Evolutionary conservation across 1,284 basidiomycete species (phyloP).

Genomic region (Sanghuangporus sanghuang): DNA sequence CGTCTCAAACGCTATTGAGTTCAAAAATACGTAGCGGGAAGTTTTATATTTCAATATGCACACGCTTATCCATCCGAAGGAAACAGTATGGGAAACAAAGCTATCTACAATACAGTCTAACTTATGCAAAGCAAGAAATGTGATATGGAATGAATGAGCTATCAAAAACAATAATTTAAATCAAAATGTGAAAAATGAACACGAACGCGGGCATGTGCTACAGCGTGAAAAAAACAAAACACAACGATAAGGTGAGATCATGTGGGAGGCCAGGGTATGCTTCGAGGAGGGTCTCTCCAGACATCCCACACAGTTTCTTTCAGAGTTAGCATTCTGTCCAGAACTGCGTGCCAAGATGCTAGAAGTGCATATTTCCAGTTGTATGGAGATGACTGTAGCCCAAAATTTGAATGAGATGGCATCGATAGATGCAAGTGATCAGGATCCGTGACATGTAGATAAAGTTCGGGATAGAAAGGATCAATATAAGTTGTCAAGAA

Average conservation of each 20-base stretch:
- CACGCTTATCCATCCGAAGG: background rate
- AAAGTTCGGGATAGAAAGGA: conserved; percentile 64
- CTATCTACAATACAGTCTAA: background rate
- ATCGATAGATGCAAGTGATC: conserved; percentile 35
- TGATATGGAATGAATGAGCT: background rate
- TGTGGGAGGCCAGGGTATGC: conserved; percentile 15
- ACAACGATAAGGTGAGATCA: conserved; percentile 4
- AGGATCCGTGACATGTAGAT: conserved; percentile 46
- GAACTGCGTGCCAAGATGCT: conserved; percentile 2
- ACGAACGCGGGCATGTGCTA: background rate
- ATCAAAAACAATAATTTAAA: background rate
- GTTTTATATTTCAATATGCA: background rate
- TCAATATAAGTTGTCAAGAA: conserved; percentile 65
- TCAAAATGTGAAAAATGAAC: background rate
- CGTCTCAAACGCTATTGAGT: background rate
- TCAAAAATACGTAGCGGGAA: background rate
- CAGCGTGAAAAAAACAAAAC: background rate
- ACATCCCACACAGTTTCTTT: conserved; percentile 12
- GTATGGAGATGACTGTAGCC: background rate
- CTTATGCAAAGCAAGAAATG: background rate
- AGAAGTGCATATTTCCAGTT: conserved; percentile 3
- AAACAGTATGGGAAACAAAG: conserved; percentile 8
- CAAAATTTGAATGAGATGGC: conserved; percentile 17
- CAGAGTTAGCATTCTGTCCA: conserved; percentile 4
- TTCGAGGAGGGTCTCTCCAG: conserved; percentile 14